Evolutionary conservation across 495 filamentous ascomycete species (phyloP), one percentile per base, ranked within the genome.

Genomic region (Cercophora samala): DNA sequence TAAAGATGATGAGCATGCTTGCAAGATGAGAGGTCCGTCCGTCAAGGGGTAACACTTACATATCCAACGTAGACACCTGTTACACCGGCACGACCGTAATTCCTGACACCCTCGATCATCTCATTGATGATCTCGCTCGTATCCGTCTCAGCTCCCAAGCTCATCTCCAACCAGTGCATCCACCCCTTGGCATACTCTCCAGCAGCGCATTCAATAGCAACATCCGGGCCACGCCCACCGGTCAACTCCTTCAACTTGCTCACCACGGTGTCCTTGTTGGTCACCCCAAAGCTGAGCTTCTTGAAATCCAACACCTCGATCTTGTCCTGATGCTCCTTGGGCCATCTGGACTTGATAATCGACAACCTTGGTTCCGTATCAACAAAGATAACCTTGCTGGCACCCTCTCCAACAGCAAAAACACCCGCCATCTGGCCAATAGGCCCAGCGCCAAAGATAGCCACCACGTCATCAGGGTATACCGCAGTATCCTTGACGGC

Each of bases 101-200:
- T 90, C 53, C 88, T 82, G 11, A 93, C 90, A 15, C 88, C 83
- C 52, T 87, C 88, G 53, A 97, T 86, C 87, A 93, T 92, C 79
- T 97, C 91, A 72, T 97, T 97, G 65, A 96, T 54, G 58, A 95
- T 88, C 78, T 97, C 93, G 56, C 87, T 89, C 4, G 90, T 92
- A 75, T 96, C 93, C 3, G 91, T 97, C 76, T 97, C 93, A 58
- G 90, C 74, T 0, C 91, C 91, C 0, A 93, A 61, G 63, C 85
- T 68, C 73, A 88, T 83, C 80, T 96, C 90, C 32, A 95, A 83
- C 79, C 89, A 91, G 76, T 94, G 90, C 55, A 84, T 80, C 87
- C 89, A 92, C 19, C 91, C 87, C 79, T 96, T 95, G 18, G 93
- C 85, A 60, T 94, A 96, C 75, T 94, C 90, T 51, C 91, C 91